Percentiles rank a stretch among this genome's conserved stretches.
These are phyloP conservation scores for Periconia sp. DNA, from an alignment of 2,329 filamentous ascomycete species.

Conservation along the genomic window DNA sequence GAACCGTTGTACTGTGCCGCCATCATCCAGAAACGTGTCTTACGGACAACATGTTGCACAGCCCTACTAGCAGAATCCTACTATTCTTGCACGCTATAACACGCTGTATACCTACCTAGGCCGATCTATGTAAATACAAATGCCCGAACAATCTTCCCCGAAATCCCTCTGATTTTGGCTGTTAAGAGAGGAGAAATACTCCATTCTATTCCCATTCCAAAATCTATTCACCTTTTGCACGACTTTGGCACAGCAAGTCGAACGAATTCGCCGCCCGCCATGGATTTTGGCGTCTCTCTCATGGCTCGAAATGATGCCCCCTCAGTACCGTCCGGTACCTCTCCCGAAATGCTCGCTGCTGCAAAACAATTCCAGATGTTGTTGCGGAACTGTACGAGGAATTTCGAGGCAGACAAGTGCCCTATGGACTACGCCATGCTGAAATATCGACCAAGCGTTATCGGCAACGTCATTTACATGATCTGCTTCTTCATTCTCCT, in stretches of 20 bases:
- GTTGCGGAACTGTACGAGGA: background rate
- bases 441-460: slow-evolving; percentile 54
- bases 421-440: slow-evolving; percentile 51
- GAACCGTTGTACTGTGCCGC: too few species aligned
- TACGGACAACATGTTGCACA: too few species aligned
- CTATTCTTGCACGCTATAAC: too few species aligned
- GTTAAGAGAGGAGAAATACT: too few species aligned
- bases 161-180: too few species aligned
- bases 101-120: too few species aligned
- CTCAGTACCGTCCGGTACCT: background rate
- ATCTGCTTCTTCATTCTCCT: slow-evolving; percentile 51
- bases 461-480: slow-evolving; percentile 55
- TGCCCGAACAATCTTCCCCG: too few species aligned
- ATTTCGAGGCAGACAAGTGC: slow-evolving; percentile 26
- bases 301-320: background rate
- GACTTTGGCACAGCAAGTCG: background rate
- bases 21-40: too few species aligned
- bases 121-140: too few species aligned
- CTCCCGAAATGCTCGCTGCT: background rate
- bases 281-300: slow-evolving; percentile 1
- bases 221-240: too few species aligned
- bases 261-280: background rate
- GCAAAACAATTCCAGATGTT: slow-evolving; percentile 4
- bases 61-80: too few species aligned
- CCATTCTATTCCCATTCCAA: too few species aligned